Conservation (phyloP, 352 stramenopile genomes). For the Phytophthora pluvialis region DNA sequence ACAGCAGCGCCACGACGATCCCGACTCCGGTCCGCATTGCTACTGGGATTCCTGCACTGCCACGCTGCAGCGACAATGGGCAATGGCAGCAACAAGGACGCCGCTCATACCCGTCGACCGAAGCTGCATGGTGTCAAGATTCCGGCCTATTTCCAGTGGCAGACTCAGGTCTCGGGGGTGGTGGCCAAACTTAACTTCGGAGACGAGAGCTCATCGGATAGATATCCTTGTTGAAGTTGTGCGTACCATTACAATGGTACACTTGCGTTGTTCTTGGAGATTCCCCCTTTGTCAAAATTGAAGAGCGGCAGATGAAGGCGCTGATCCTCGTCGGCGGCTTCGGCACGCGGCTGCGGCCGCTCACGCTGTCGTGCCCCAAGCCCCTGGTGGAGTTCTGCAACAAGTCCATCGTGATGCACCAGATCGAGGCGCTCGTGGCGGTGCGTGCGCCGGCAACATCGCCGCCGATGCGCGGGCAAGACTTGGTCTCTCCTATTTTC, state of each 20-base stretch:
- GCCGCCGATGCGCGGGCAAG: background rate
- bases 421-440: slow-evolving; percentile 88
- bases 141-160: slow-evolving; percentile 19
- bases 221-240: slow-evolving; percentile 16
- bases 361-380: slow-evolving; percentile 91
- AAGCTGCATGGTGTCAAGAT: background rate
- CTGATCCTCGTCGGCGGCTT: slow-evolving; percentile 92
- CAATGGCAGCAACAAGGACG: slow-evolving; percentile 2
- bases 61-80: slow-evolving; percentile 1
- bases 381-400: slow-evolving; percentile 93
- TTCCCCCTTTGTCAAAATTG: background rate
- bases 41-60: background rate
- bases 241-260: background rate
- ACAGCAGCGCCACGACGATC: background rate
- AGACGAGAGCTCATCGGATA: background rate
- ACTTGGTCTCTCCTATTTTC: background rate
- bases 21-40: slow-evolving; percentile 8
- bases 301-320: slow-evolving; percentile 76
- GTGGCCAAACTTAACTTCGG: background rate
- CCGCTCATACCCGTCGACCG: slow-evolving; percentile 3
- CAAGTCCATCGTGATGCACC: slow-evolving; percentile 90
- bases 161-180: slow-evolving; percentile 13
- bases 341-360: slow-evolving; percentile 88
- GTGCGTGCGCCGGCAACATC: slow-evolving; percentile 30
- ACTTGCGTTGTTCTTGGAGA: background rate